phyloP scores from a whole-genome alignment of 208 protist species.

The Naegleria fowleri region DNA sequence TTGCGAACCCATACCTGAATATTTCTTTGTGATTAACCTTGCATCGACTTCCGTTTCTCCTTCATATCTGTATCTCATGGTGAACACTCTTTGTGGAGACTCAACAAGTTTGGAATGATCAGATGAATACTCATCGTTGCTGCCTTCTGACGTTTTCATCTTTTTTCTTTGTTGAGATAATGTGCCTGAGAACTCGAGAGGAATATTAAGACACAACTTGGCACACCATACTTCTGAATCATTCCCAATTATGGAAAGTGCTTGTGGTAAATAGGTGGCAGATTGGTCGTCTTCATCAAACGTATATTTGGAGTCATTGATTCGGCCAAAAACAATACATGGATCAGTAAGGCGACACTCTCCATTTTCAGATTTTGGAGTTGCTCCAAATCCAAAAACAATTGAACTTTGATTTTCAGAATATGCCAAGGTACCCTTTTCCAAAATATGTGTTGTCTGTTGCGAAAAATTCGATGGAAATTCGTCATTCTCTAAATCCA shows the following conservation, averaged over 20 bases:
- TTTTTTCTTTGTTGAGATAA: no score
- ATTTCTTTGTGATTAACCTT: neutral
- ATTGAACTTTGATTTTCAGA: neutral
- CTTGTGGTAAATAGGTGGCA: no score
- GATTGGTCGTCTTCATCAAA: neutral
- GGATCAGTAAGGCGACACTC: neutral
- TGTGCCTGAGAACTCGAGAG: no score
- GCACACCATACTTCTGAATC: no score
- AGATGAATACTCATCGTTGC: no score
- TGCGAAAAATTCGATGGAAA: neutral
- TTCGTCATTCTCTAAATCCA: no score
- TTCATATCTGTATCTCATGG: constrained; percentile 5
- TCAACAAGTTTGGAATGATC: no score
- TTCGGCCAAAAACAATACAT: neutral
- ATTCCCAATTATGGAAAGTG: no score
- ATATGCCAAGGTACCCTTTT: neutral
- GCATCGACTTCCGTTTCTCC: neutral
- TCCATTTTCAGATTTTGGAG: neutral
- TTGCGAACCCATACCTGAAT: neutral
- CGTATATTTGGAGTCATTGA: neutral
- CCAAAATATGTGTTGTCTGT: neutral
- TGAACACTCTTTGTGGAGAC: neutral
- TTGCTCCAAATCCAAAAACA: neutral
- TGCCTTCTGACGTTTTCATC: no score
- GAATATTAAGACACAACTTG: no score